Evolutionary conservation across 169 alveolate species (phyloP), one percentile per base, ranked within the genome.

Genomic region (Plasmodium gaboni): DNA sequence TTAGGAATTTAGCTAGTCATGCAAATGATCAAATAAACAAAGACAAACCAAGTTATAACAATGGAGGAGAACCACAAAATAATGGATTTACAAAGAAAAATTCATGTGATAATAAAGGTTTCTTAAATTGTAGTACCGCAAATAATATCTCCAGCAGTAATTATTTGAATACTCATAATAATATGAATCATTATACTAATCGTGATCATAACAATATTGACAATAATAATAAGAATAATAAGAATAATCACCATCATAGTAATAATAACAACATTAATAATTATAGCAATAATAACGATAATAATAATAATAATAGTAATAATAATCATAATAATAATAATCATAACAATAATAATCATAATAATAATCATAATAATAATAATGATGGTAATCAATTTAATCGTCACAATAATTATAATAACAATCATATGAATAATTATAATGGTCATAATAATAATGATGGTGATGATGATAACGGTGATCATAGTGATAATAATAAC

Each of bases 341-440:
- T 10, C 59, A 51, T 68, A 46, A 60, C 19, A 65, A 38, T 19
- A 67, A 53, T 19, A 71, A 60, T 26, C 19, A 80, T 46, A 17
- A 65, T 26, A 70, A 72, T 61, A 57, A 72, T 67, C 51, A 12
- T 10, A 50, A 72, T 59, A 80, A 60, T 24, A 9, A 50, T 26
- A 71, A 65, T 15, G 65, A 65, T 67, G 65, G 22, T 5, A 9
- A 51, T 1, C 10, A 63, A 51, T 13, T 63, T 32, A 42, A 53
- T 17, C 22, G 55, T 26, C 17, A 80, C 55, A 59, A 24, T 22
- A 28, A 67, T 17, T 26, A 71, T 44, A 24, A 64, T 8, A 28
- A 32, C 7, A 38, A 32, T 12, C n/a, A 70, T n/a, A 50, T 2
- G 4, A 19, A 24, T 19, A 24, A 48, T 50, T n/a, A n/a, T n/a